These are phyloP conservation scores for Zygoascus tannicola DNA, from an alignment of 805 yeast species.

Conservation along the genomic window DNA sequence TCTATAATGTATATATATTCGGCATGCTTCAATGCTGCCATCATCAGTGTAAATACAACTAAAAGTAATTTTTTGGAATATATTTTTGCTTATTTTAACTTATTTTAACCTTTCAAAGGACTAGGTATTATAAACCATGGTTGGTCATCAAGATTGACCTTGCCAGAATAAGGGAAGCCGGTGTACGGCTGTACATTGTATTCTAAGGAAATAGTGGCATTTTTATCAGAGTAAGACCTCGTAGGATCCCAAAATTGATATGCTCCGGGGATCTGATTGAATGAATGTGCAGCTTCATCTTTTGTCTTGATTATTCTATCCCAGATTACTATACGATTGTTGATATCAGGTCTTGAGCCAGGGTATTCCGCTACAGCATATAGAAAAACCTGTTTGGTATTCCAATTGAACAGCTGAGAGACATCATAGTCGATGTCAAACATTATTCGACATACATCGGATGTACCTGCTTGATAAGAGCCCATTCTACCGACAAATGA, in stretches of 20 bases:
- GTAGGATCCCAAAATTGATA: conserved; percentile 85
- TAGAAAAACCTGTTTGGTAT: conserved; percentile 91
- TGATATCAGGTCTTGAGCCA: conserved; percentile 26
- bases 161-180: conserved; percentile 71
- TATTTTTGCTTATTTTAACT: no score
- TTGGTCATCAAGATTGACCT: conserved; percentile 25
- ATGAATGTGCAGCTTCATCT: conserved; percentile 48
- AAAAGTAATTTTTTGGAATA: no score
- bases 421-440: conserved; percentile 72
- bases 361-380: conserved; percentile 85
- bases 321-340: conserved; percentile 78
- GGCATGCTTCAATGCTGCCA: no score
- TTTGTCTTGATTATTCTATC: conserved; percentile 62
- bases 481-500: conserved; percentile 45
- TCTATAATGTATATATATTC: background rate
- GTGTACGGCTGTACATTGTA: conserved; percentile 92
- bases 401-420: conserved; percentile 83
- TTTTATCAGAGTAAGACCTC: conserved; percentile 41
- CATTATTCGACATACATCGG: conserved; percentile 61
- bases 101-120: no score
- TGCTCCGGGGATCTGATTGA: conserved; percentile 51
- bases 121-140: conserved; percentile 3
- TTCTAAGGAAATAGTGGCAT: conserved; percentile 60
- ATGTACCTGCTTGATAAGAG: conserved; percentile 52
- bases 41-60: no score